Percentiles rank a stretch among this genome's conserved stretches.
These are phyloP conservation scores for Lentinula detonsa DNA, from an alignment of 768 basidiomycete genomes.

Conservation along the genomic window DNA sequence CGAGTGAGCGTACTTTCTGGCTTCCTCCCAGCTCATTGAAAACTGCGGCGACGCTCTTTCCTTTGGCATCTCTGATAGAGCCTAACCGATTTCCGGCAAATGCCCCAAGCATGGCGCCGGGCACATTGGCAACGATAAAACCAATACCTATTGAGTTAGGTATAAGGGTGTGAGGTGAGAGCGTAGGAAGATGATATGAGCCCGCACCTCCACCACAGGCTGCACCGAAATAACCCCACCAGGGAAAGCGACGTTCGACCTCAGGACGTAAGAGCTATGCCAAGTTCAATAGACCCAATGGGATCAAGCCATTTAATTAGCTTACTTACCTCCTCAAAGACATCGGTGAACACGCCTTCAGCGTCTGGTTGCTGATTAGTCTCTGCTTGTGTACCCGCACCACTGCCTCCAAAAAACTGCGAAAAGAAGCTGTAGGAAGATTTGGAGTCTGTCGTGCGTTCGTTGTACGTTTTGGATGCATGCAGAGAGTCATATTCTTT, in stretches of 20 bases:
- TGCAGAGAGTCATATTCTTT: slow-evolving; percentile 70
- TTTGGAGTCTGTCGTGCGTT: slow-evolving; percentile 55
- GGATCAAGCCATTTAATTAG: background rate
- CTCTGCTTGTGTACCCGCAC: slow-evolving; percentile 20
- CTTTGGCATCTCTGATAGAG: slow-evolving; percentile 89
- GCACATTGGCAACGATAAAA: slow-evolving; percentile 42
- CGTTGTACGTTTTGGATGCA: slow-evolving; percentile 40
- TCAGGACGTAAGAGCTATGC: slow-evolving; percentile 72
- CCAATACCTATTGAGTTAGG: slow-evolving; percentile 39
- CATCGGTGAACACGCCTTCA: slow-evolving; percentile 80
- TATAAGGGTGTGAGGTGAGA: slow-evolving; percentile 45
- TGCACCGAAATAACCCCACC: slow-evolving; percentile 62
- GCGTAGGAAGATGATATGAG: background rate
- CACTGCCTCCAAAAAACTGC: slow-evolving; percentile 54
- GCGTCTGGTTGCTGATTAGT: slow-evolving; percentile 59
- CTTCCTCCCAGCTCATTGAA: slow-evolving; percentile 69
- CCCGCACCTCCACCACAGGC: slow-evolving; percentile 42
- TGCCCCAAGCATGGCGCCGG: slow-evolving; percentile 72
- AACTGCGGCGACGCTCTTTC: slow-evolving; percentile 87
- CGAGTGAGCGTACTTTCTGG: slow-evolving; percentile 42
- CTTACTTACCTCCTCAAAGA: slow-evolving; percentile 77
- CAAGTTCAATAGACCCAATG: background rate
- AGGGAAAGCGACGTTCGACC: slow-evolving; percentile 61
- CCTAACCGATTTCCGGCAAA: slow-evolving; percentile 88
- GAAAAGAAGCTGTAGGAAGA: slow-evolving; percentile 73